Evolutionary conservation across 345 rosid species (phyloP), one percentile per base, ranked within the genome.

Genomic region (Kernera saxatilis): DNA sequence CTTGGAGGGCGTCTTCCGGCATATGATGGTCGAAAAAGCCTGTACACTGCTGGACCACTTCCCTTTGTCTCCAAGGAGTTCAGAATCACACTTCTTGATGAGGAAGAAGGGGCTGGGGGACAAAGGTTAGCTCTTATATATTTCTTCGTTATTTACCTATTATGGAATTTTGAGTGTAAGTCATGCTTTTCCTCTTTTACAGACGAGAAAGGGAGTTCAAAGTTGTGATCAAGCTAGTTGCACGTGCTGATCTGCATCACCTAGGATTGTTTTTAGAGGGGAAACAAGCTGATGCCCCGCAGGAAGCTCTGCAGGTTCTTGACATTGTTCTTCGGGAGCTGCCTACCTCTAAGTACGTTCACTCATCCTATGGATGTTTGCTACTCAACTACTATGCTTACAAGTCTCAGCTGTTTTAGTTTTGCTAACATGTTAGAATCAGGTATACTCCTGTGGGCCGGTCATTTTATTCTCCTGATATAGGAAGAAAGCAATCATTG

Each of bases 241-340:
- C 97, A 37, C 93, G 98, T 6, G 96, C 98, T 44, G 98, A 93
- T 65, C 82, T 93, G 43, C 97, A 93, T 68, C 97, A 88, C 72
- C 57, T 90, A 55, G 96, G 91, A 14, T 88, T 85, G 56, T 93
- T 93, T 73, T 76, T 93, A 79, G 88, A 84, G 64, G 98, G 98
- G 45, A 84, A 70, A 80, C 97, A 88, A 79, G 86, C 97, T 27
- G 98, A 90, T 80, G 97, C 98, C 3, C 97, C 98, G 3, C 97
- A 93, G 77, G 98, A 88, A 81, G 98, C 93, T n/a, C 88, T 93
- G 51, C 98, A 93, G 78, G 97, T 93, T 79, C 98, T 93, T 50
- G 98, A 93, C 79, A 93, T 90, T 81, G 98, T 93, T 73, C 85
- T 92, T 68, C 96, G 97, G 14, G 98, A 92, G 83, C 82, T 90